phyloP scores from a whole-genome alignment of 306 rosid species.

The Fragaria vesca region DNA sequence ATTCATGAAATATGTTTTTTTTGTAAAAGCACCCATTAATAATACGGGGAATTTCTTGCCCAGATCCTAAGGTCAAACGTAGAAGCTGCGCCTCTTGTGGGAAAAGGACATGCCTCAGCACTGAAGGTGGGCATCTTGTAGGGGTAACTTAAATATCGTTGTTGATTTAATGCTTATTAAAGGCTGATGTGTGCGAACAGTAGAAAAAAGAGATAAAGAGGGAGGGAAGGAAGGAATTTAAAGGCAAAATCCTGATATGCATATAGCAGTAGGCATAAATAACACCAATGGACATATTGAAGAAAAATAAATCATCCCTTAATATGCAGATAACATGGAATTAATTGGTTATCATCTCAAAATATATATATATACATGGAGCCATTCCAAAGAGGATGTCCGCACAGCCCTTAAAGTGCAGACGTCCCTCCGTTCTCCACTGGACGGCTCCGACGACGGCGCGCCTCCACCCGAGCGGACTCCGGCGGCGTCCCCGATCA shows the following conservation, averaged over 20 bases:
- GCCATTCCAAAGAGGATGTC: too few species aligned
- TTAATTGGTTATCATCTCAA: not conserved
- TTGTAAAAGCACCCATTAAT: not conserved
- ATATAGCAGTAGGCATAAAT: not conserved
- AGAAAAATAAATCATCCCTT: not conserved
- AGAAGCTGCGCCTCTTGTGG: not conserved
- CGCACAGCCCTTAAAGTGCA: too few species aligned
- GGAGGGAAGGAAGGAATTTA: not conserved
- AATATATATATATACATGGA: too few species aligned
- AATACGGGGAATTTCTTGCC: not conserved
- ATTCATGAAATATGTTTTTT: not conserved
- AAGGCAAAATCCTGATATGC: not conserved
- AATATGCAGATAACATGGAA: not conserved
- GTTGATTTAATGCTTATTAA: not conserved
- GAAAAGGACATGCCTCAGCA: not conserved
- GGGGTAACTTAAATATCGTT: not conserved
- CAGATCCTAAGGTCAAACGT: not conserved
- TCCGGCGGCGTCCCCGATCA: too few species aligned
- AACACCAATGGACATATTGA: not conserved
- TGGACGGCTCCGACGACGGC: too few species aligned
- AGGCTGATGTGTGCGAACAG: not conserved
- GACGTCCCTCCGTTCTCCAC: too few species aligned
- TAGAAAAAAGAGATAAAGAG: not conserved
- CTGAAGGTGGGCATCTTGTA: not conserved
- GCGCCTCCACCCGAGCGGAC: too few species aligned